Base-by-base conservation (phyloP, 108 stramenopile species). In the Fistulifera pelliculosa region DNA sequence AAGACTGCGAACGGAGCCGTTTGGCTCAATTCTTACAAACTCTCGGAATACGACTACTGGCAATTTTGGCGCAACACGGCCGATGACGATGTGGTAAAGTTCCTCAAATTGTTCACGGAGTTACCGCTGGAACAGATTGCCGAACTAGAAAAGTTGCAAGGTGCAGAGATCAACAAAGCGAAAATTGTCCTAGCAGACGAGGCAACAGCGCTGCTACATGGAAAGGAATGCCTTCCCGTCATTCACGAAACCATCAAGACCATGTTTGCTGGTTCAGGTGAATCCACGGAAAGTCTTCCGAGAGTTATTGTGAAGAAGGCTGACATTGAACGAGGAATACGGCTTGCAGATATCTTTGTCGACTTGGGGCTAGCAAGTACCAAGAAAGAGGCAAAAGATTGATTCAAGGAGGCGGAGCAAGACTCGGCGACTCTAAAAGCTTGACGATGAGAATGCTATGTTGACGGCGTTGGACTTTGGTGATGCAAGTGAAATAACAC, bases 41-140 rank as follows among this genome's bases (percentile, higher is more conserved):
- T 97, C 45, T 76, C 85, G 19, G 87, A 87, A 49, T 98, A 94
- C 66, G 98, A 97, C 49, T 96, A 98, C 59, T 99, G 96, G 95
- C 96, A 99, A 83, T 99, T 98, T 67, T 98, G 96, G 95, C 75
- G 96, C 41, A 96, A 96, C 60, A 94, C 94, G 10, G 75, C 70
- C 35, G 98, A 99, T 67, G 93, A 78, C 16, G 95, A 95, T 75
- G 94, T 96, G 38, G 72, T 79, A 47, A 79, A 90, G 14, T 97
- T 99, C 51, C 44, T 98, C 57, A 95, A 95, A 65, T 66, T 97
- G 25, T 96, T 99, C 59, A 99, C 97, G 7, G 74, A 86, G 62
- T 58, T 98, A 35, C 85, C 90, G 4, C 55, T 96, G 68, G 80
- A 87, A 23, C 77, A 89, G 56, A 81, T 97, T 52, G 74, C 60